phyloP scores from a whole-genome alignment of 139 green algal species.

The Chlorella ohadii region DNA sequence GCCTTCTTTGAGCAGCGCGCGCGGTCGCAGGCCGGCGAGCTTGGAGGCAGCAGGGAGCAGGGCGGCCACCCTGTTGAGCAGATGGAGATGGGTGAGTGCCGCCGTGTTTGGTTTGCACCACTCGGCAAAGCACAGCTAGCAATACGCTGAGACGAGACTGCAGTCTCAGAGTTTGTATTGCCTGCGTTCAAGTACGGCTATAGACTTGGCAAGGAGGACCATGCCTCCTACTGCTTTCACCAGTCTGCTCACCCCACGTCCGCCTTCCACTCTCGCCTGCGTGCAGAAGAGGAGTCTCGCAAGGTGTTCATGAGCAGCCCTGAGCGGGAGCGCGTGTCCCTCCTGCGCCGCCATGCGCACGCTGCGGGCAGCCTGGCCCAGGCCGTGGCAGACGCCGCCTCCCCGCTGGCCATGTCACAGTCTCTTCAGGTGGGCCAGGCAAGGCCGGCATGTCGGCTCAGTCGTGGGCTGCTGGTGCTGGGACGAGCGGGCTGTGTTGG shows the following conservation, averaged over 20 bases:
- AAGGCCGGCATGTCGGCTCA: too few relatives aligned
- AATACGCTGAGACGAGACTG: too few relatives aligned
- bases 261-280: not conserved
- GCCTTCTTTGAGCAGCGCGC: constrained; percentile 44
- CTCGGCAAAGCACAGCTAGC: too few relatives aligned
- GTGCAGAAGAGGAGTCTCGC: constrained; percentile 18
- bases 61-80: not conserved
- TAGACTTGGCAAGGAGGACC: too few relatives aligned
- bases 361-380: constrained; percentile 61
- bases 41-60: not conserved
- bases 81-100: not conserved
- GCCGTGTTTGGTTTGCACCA: too few relatives aligned
- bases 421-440: constrained; percentile 57
- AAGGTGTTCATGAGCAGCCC: constrained; percentile 37
- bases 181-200: too few relatives aligned
- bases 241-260: too few relatives aligned
- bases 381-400: constrained; percentile 59
- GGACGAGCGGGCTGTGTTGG: too few relatives aligned
- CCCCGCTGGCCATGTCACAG: constrained; percentile 62
- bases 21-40: not conserved
- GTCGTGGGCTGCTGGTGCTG: too few relatives aligned
- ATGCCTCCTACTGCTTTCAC: too few relatives aligned
- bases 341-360: constrained; percentile 49
- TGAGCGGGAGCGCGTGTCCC: constrained; percentile 39
- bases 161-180: too few relatives aligned